phyloP scores from a whole-genome alignment of 2,329 filamentous ascomycete species.

The Parascedosporium putredinis region DNA sequence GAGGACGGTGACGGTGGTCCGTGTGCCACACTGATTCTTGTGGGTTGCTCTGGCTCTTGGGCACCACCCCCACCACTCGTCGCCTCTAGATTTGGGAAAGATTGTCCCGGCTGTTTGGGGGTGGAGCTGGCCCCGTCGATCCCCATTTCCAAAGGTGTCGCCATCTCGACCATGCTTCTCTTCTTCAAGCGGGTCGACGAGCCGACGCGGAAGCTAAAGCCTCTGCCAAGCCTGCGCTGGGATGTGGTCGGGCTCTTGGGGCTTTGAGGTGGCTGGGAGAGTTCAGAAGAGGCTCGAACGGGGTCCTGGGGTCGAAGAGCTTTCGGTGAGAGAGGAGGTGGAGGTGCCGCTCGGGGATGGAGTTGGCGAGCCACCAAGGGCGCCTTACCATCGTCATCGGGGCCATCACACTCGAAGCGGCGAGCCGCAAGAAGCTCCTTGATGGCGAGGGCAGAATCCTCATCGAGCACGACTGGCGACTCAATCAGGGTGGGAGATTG shows the following conservation, averaged over 20 bases:
- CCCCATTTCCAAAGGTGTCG: too few species aligned
- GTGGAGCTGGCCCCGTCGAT: not conserved
- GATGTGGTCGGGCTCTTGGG: not conserved
- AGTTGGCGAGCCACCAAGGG: not conserved
- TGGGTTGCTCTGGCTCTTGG: too few species aligned
- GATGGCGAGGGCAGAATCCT: not conserved
- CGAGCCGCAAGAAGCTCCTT: not conserved
- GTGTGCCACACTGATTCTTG: too few species aligned
- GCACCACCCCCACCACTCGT: too few species aligned
- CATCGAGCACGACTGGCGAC: not conserved
- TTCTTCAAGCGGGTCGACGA: conserved; percentile 4
- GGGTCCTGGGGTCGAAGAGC: not conserved
- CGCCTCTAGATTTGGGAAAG: too few species aligned
- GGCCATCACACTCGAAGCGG: not conserved
- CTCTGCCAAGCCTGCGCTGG: not conserved
- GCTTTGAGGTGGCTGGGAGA: not conserved
- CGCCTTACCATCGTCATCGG: not conserved
- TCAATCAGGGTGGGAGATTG: not conserved
- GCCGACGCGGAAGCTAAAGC: conserved; percentile 6
- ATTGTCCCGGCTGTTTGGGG: conserved; percentile 1
- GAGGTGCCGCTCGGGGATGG: not conserved
- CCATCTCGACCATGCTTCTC: conserved; percentile 4
- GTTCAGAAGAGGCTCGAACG: not conserved
- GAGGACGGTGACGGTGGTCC: conserved; percentile 1
- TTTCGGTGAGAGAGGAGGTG: not conserved